phyloP scores from a whole-genome alignment of 2,329 filamentous ascomycete genomes.

The Pseudogymnoascus pannorum region DNA sequence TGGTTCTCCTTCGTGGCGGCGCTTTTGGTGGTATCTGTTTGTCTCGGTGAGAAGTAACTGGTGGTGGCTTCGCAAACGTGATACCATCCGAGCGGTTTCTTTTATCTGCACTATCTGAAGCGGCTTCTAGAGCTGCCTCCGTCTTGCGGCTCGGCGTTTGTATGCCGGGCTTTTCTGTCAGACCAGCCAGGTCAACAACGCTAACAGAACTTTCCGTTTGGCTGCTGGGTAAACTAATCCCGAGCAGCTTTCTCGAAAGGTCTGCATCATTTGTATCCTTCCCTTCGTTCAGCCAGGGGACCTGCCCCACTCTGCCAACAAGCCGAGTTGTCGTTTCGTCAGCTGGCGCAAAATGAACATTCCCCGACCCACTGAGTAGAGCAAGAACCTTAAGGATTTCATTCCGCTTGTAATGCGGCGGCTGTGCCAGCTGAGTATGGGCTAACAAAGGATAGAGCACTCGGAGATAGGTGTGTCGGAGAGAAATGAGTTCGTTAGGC shows the following conservation, averaged over 20 bases:
- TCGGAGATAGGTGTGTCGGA: slow-evolving; percentile 90
- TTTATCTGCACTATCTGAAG: slow-evolving; percentile 13
- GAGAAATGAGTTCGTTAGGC: slow-evolving; percentile 67
- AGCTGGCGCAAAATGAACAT: slow-evolving; percentile 69
- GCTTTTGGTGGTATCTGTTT: slow-evolving; percentile 5
- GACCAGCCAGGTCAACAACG: slow-evolving; percentile 69
- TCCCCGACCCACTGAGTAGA: slow-evolving; percentile 60
- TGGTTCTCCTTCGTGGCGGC: background rate
- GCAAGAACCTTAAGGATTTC: slow-evolving; percentile 72
- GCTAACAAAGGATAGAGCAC: slow-evolving; percentile 85
- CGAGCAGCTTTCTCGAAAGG: slow-evolving; percentile 54
- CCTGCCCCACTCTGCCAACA: slow-evolving; percentile 65
- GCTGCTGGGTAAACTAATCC: slow-evolving; percentile 60
- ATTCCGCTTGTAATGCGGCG: slow-evolving; percentile 85
- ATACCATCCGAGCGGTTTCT: background rate
- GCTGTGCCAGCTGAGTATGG: slow-evolving; percentile 80
- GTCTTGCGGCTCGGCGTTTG: slow-evolving; percentile 66
- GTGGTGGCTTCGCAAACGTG: background rate
- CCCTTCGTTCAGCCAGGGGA: slow-evolving; percentile 55
- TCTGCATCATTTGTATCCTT: slow-evolving; percentile 34
- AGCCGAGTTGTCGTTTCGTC: slow-evolving; percentile 75
- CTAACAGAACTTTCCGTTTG: slow-evolving; percentile 68
- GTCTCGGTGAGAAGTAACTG: background rate
- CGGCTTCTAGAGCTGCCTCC: slow-evolving; percentile 23
- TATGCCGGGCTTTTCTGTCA: slow-evolving; percentile 75